A percentile compares a stretch with the other conserved stretches of the same genome.
Evolutionary conservation across 2,329 filamentous ascomycete genomes (phyloP).

Genomic region (Stachybotrys chartarum): DNA sequence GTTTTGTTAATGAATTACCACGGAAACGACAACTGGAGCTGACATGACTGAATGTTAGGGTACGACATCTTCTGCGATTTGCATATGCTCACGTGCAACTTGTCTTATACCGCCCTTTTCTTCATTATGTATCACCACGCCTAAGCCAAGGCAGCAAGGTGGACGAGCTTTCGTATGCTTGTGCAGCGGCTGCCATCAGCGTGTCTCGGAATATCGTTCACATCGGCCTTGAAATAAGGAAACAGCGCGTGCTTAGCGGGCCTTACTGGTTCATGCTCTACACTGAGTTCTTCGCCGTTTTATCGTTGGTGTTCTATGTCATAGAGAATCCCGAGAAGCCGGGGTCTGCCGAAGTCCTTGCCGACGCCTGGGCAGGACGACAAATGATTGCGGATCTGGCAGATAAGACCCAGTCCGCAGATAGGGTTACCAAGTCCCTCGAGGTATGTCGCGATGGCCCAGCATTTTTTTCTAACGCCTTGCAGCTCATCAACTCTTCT

Average conservation of each 20-base stretch:
- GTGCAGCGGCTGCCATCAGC: slow-evolving; percentile 54
- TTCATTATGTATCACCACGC: slow-evolving; percentile 72
- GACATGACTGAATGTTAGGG: slow-evolving; percentile 22
- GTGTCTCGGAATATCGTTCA: slow-evolving; percentile 70
- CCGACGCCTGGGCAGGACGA: slow-evolving; percentile 78
- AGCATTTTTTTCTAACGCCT: neutral
- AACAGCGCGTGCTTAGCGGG: slow-evolving; percentile 66
- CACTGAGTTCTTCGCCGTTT: slow-evolving; percentile 73
- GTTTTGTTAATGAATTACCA: neutral
- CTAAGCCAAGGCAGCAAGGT: slow-evolving; percentile 47
- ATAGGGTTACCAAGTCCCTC: slow-evolving; percentile 73
- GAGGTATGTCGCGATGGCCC: slow-evolving; percentile 45
- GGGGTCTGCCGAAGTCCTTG: slow-evolving; percentile 71
- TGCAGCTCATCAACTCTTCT: neutral
- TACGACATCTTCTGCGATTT: slow-evolving; percentile 71
- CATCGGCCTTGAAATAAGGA: slow-evolving; percentile 71
- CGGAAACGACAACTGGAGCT: neutral
- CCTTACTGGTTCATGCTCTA: slow-evolving; percentile 86
- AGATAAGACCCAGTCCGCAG: slow-evolving; percentile 79
- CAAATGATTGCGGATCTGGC: slow-evolving; percentile 75
- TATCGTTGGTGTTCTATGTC: slow-evolving; percentile 73
- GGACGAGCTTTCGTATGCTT: slow-evolving; percentile 75
- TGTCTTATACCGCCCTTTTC: slow-evolving; percentile 73
- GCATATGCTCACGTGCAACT: slow-evolving; percentile 80
- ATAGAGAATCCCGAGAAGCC: slow-evolving; percentile 72